Percentiles rank a stretch among this genome's conserved stretches.
Evolutionary conservation across 2,329 filamentous ascomycete genomes (phyloP).

Genomic region (Penicillium sp.): DNA sequence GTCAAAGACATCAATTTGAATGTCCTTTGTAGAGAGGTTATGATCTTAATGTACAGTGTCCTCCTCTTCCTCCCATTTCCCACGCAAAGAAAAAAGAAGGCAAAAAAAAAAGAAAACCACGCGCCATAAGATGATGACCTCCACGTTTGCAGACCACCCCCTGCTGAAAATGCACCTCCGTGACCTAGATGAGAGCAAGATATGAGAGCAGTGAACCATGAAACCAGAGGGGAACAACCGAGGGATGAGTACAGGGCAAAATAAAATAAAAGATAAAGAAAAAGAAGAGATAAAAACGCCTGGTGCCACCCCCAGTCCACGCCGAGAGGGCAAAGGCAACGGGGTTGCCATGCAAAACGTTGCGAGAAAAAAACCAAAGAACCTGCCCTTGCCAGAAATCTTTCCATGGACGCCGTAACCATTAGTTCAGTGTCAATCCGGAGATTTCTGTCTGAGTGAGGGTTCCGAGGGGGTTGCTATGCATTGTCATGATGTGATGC

Average conservation of each 20-base stretch:
- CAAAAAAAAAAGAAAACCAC: background rate
- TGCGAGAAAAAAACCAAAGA: background rate
- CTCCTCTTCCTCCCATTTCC: background rate
- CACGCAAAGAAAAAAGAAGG: background rate
- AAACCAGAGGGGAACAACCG: background rate
- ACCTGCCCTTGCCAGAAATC: background rate
- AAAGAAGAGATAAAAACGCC: background rate
- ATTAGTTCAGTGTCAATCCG: background rate
- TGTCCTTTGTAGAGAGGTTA: conserved; percentile 6
- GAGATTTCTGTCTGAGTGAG: background rate
- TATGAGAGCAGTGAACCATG: background rate
- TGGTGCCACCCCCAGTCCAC: background rate
- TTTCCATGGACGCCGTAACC: background rate
- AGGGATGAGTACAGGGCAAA: background rate
- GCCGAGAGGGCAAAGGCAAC: background rate
- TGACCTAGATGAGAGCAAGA: background rate
- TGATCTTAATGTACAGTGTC: conserved; percentile 11
- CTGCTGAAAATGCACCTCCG: background rate
- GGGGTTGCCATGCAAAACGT: conserved; percentile 8
- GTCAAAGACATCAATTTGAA: background rate
- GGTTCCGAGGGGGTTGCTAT: background rate
- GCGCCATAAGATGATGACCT: conserved; percentile 13
- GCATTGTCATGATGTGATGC: conserved; percentile 8
- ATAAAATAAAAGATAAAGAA: background rate
- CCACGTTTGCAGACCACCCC: background rate